phyloP scores from a whole-genome alignment of 129 eudicot genomes.

The Arctium minus region DNA sequence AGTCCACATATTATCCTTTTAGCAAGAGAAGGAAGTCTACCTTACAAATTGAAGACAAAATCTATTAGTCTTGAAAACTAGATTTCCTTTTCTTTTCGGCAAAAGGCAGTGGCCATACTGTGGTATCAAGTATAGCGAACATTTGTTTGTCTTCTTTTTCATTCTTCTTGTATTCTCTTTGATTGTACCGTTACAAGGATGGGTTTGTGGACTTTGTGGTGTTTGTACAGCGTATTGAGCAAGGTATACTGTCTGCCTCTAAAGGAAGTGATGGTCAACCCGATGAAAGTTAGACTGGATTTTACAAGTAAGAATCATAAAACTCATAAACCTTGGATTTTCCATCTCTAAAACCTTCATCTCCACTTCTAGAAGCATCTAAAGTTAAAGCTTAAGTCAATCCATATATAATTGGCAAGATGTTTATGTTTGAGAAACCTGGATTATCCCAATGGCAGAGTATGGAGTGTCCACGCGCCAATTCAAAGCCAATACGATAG shows the following conservation, averaged over 20 bases:
- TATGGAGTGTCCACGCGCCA: neutral
- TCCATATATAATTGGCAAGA: neutral
- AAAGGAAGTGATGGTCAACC: neutral
- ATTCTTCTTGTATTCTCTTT: neutral
- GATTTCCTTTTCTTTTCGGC: neutral
- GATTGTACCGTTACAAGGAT: neutral
- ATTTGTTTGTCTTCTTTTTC: neutral
- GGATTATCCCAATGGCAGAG: neutral
- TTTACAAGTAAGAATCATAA: neutral
- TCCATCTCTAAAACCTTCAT: neutral
- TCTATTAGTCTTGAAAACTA: neutral
- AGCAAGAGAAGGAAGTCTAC: neutral
- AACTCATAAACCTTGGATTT: neutral
- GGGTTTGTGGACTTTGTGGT: neutral
- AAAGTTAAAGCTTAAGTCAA: neutral
- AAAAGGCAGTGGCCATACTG: neutral
- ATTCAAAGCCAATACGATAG: neutral
- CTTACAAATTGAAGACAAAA: neutral
- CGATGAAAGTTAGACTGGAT: neutral
- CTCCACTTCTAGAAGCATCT: neutral
- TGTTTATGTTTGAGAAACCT: neutral
- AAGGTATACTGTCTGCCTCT: neutral
- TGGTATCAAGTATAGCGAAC: neutral
- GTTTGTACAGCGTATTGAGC: neutral
- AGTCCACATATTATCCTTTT: neutral